Conservation (phyloP, 2,329 filamentous ascomycete species). For the Colletotrichum sansevieriae region DNA sequence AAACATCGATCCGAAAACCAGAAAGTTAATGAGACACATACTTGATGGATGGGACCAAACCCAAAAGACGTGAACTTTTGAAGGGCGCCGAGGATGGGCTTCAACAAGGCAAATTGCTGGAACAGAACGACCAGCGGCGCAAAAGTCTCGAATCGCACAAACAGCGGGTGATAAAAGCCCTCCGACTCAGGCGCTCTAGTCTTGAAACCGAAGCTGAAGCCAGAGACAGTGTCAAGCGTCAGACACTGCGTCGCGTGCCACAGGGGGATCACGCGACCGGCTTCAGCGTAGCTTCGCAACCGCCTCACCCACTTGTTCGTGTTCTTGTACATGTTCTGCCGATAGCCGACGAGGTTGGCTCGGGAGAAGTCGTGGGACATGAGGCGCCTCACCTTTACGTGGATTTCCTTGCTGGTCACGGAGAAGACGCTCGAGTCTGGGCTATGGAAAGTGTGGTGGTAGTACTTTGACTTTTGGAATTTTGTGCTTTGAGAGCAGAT, state of each 20-base stretch:
- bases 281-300: background rate
- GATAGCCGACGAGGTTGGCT: constrained; percentile 9
- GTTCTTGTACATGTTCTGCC: background rate
- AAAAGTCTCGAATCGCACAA: background rate
- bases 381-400: background rate
- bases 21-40: accelerated
- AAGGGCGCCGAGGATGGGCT: background rate
- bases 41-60: background rate
- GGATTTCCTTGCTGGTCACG: background rate
- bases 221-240: constrained; percentile 1
- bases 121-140: background rate
- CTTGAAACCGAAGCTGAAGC: background rate
- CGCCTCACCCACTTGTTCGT: background rate
- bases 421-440: constrained; percentile 7
- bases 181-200: background rate
- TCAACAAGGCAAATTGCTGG: background rate
- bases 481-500: constrained; percentile 5
- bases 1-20: too few species aligned
- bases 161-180: background rate
- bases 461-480: constrained; percentile 5
- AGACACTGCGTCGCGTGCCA: constrained; percentile 7
- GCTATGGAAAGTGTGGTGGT: constrained; percentile 9
- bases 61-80: background rate
- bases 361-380: constrained; percentile 12
- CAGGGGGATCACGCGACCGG: background rate